These are phyloP conservation scores for Takakia lepidozioides DNA, from an alignment of 225 moss, liverwort and hornwort species.

Conservation along the genomic window DNA sequence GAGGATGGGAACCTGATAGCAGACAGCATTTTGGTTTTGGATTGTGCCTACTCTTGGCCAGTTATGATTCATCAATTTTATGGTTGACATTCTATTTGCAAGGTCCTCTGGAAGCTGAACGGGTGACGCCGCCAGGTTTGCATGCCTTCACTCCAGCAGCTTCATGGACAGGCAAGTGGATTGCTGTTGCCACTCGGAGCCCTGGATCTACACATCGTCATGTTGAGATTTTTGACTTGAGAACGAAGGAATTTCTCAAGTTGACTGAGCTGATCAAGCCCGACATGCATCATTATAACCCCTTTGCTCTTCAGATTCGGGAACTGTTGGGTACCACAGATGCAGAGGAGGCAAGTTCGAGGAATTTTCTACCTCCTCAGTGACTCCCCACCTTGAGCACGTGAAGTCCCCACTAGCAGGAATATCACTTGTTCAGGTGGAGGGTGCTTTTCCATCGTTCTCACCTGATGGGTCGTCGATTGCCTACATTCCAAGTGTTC, in stretches of 20 bases:
- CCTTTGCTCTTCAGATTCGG: slow-evolving; percentile 23
- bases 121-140: slow-evolving; percentile 39
- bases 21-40: neutral
- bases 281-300: slow-evolving; percentile 21
- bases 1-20: neutral
- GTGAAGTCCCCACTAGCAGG: slow-evolving; percentile 20
- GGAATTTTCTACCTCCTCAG: neutral
- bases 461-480: slow-evolving; percentile 58
- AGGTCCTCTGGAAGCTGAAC: slow-evolving; percentile 7
- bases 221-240: slow-evolving; percentile 28
- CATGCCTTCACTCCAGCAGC: slow-evolving; percentile 47
- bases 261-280: slow-evolving; percentile 25
- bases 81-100: neutral
- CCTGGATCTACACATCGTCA: slow-evolving; percentile 17
- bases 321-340: slow-evolving; percentile 29
- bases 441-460: slow-evolving; percentile 49
- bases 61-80: neutral
- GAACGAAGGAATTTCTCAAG: slow-evolving; percentile 15
- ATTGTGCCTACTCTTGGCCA: slow-evolving; percentile 4
- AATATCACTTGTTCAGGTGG: slow-evolving; percentile 40
- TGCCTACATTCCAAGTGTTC: slow-evolving; percentile 18
- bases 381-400: slow-evolving; percentile 11
- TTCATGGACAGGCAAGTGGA: slow-evolving; percentile 24
- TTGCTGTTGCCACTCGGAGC: slow-evolving; percentile 43
- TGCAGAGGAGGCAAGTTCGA: slow-evolving; percentile 20